These are phyloP conservation scores for Pilobolus umbonatus DNA, from an alignment of 192 early-diverging fungal genomes.

Conservation along the genomic window DNA sequence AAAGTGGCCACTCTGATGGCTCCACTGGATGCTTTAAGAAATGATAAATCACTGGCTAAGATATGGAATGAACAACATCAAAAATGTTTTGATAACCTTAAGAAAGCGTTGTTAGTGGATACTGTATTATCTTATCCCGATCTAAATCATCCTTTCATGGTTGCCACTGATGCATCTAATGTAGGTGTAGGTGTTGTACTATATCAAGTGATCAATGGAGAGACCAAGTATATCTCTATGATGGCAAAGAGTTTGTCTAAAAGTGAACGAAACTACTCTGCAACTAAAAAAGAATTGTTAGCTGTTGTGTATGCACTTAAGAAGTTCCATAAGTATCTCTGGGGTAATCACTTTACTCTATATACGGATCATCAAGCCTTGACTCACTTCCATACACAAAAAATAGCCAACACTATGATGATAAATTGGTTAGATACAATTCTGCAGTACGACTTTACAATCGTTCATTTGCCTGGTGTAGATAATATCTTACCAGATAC, in stretches of 20 bases:
- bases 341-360: slow-evolving; percentile 30
- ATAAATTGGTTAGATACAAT: slow-evolving; percentile 30
- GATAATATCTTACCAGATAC: slow-evolving; percentile 32
- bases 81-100: neutral
- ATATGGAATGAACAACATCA: slow-evolving; percentile 1
- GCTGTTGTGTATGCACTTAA: slow-evolving; percentile 10
- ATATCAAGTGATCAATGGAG: slow-evolving; percentile 20
- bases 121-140: slow-evolving; percentile 25
- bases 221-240: neutral
- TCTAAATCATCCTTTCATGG: slow-evolving; percentile 16
- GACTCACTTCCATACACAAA: slow-evolving; percentile 26
- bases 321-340: slow-evolving; percentile 36
- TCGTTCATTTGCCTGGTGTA: slow-evolving; percentile 24
- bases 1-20: slow-evolving; percentile 13
- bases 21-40: slow-evolving; percentile 18
- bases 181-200: slow-evolving; percentile 29
- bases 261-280: neutral
- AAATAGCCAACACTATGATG: slow-evolving; percentile 16
- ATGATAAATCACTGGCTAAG: neutral
- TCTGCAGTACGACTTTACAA: slow-evolving; percentile 21
- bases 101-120: neutral
- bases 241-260: neutral
- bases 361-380: slow-evolving; percentile 35
- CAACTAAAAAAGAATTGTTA: neutral
- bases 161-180: slow-evolving; percentile 37